phyloP scores from a whole-genome alignment of 1,284 basidiomycete genomes.

The Athelia psychrophila region DNA sequence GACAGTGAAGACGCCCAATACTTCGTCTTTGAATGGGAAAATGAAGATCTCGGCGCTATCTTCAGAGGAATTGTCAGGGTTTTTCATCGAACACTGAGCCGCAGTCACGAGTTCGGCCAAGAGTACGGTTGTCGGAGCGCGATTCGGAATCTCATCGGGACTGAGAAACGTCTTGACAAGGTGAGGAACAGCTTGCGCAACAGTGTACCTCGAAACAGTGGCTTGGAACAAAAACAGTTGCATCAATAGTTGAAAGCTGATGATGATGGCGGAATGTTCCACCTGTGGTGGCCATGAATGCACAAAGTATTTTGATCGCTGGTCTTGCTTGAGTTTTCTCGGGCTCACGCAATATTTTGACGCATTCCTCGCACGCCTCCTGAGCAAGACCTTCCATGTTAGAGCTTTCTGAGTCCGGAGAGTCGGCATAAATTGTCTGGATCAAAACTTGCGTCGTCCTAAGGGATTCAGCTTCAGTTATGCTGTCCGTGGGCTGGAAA shows the following conservation, averaged over 20 bases:
- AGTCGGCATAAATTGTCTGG: conserved; percentile 60
- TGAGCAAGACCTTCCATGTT: conserved; percentile 61
- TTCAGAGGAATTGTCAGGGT: conserved; percentile 20
- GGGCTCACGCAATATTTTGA: conserved; percentile 78
- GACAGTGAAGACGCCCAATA: conserved; percentile 64
- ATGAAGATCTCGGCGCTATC: conserved; percentile 43
- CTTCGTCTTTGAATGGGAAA: conserved; percentile 67
- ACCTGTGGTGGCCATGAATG: conserved; percentile 77
- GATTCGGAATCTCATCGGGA: conserved; percentile 74
- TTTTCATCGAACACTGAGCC: conserved; percentile 38
- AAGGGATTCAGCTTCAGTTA: conserved; percentile 74
- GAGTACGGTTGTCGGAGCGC: conserved; percentile 65
- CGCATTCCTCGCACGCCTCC: conserved; percentile 77
- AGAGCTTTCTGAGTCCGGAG: conserved; percentile 27
- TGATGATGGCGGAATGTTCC: conserved; percentile 3
- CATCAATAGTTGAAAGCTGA: background rate
- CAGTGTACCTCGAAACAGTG: conserved; percentile 64
- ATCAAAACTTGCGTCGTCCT: conserved; percentile 70
- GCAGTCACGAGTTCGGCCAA: conserved; percentile 60
- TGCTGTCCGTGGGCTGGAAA: conserved; percentile 81
- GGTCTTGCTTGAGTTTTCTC: conserved; percentile 90
- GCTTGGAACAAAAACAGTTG: conserved; percentile 40
- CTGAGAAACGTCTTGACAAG: conserved; percentile 75
- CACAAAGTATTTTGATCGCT: conserved; percentile 78
- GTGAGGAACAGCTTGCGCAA: conserved; percentile 68